Base-by-base conservation (phyloP, 176 grass and related monocot species). In the Phragmites australis region DNA sequence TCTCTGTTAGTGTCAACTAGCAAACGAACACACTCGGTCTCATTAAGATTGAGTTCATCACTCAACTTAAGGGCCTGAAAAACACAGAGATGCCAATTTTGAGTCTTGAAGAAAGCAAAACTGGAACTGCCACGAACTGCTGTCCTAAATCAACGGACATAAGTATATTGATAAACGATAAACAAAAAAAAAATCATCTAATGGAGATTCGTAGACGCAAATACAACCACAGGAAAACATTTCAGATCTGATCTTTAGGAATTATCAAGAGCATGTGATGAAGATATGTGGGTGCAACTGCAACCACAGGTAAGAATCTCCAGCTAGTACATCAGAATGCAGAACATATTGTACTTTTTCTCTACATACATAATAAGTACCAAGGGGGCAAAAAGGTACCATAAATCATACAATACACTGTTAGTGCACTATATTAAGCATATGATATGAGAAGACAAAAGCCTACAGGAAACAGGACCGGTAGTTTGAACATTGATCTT, bases 31-130 rank as follows among this genome's bases (percentile, higher is more conserved):
- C 92, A 98, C 70, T 90, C 88, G 8, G 93, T 93, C 75, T 98
- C 95, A 72, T 98, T 98, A 43, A 98, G 92, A 93, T 93, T 89
- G 77, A 94, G 90, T 75, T 98, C 95, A 71, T 98, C 95, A 50
- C 95, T 98, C 83, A 98, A 75, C 76, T 98, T 94, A 39, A 98
- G 60, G 4, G 92, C 92, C 95, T 98, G 85, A 77, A 79, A 86
- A 87, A 77, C 13, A 49, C 1, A 76, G 34, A 63, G 8, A 62
- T 30, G 14, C 11, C 68, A 32, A 75, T 44, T 75, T 65, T 61
- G 49, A 90, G 29, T 54, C 68, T 11, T 66, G 12, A 53, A n/a
- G 34, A 85, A 72, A 23, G 52, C 8, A 66, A 79, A 66, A 82
- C 7, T 21, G 31, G 23, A 72, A 83, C 48, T 39, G 50, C 52